phyloP scores from a whole-genome alignment of 306 rosid genomes.

The Phaseolus lunatus region DNA sequence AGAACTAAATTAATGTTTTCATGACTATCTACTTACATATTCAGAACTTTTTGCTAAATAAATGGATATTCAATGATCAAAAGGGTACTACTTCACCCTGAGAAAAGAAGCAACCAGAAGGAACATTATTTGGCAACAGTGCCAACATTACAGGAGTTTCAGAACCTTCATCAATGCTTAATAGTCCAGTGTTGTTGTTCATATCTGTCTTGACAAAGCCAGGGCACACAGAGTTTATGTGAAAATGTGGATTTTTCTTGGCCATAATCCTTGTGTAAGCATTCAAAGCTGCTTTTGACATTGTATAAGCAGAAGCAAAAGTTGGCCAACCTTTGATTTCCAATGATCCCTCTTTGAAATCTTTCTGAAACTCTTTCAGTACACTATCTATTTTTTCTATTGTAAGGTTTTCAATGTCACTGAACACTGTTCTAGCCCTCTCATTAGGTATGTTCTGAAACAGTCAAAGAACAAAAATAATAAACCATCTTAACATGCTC shows the following conservation, averaged over 20 bases:
- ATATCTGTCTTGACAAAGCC: conserved; percentile 58
- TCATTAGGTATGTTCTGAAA: conserved; percentile 49
- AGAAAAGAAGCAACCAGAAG: conserved; percentile 51
- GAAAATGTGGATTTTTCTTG: conserved; percentile 43
- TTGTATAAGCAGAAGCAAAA: conserved; percentile 42
- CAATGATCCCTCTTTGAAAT: conserved; percentile 47
- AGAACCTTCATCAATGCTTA: conserved; percentile 55
- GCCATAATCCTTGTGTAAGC: conserved; percentile 56
- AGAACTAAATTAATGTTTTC: background rate
- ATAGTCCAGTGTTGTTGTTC: conserved; percentile 40
- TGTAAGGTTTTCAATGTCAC: conserved; percentile 46
- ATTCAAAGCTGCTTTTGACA: conserved; percentile 58
- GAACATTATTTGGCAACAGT: conserved; percentile 34
- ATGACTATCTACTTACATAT: background rate
- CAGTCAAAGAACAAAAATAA: background rate
- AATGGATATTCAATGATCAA: conserved; percentile 19
- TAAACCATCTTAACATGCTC: background rate
- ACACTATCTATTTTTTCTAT: conserved; percentile 45
- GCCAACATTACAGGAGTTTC: conserved; percentile 49
- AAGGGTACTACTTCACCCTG: conserved; percentile 43
- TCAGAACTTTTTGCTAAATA: background rate
- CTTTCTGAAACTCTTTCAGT: conserved; percentile 46
- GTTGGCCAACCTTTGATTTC: conserved; percentile 54
- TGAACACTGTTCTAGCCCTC: conserved; percentile 43
- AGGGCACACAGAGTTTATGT: conserved; percentile 54